Conservation (phyloP, 1,284 basidiomycete species). For the Apiotrichum gracile region DNA sequence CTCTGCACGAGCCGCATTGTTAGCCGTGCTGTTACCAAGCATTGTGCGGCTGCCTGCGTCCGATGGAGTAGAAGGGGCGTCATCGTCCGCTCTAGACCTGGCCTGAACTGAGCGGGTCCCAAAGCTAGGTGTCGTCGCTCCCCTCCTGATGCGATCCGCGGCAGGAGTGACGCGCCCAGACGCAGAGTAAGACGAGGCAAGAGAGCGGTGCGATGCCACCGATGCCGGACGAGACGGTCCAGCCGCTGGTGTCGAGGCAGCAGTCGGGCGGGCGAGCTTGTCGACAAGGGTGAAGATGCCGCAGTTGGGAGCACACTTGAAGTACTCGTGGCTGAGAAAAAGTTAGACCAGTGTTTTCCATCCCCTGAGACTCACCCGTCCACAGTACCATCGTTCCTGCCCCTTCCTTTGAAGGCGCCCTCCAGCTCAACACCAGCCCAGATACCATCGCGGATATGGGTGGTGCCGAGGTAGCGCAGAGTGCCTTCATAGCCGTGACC, state of each 20-base stretch:
- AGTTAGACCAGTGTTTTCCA: slow-evolving; percentile 1
- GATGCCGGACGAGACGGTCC: slow-evolving; percentile 64
- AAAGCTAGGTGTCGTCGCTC: slow-evolving; percentile 14
- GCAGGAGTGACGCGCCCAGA: slow-evolving; percentile 11
- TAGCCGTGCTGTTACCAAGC: slow-evolving; percentile 23
- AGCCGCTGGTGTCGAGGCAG: slow-evolving; percentile 13
- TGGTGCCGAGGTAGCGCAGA: slow-evolving; percentile 70
- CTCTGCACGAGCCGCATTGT: slow-evolving; percentile 37
- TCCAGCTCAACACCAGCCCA: slow-evolving; percentile 90
- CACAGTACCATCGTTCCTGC: slow-evolving; percentile 91
- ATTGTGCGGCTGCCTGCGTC: too few species aligned
- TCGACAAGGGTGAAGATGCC: slow-evolving; percentile 82
- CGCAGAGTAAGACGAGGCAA: slow-evolving; percentile 28
- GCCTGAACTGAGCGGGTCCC: slow-evolving; percentile 1
- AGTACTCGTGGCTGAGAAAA: slow-evolving; percentile 65
- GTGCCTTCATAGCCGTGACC: slow-evolving; percentile 72
- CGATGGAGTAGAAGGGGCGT: slow-evolving; percentile 7
- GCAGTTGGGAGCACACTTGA: slow-evolving; percentile 73
- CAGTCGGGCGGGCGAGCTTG: slow-evolving; percentile 70
- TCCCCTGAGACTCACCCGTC: slow-evolving; percentile 59
- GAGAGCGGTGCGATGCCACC: slow-evolving; percentile 60
- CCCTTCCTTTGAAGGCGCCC: slow-evolving; percentile 78
- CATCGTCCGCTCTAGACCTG: slow-evolving; percentile 10
- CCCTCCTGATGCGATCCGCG: slow-evolving; percentile 2
- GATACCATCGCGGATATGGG: slow-evolving; percentile 74